Conservation (phyloP, 441 rosid genomes). For the Capsella rubella region DNA sequence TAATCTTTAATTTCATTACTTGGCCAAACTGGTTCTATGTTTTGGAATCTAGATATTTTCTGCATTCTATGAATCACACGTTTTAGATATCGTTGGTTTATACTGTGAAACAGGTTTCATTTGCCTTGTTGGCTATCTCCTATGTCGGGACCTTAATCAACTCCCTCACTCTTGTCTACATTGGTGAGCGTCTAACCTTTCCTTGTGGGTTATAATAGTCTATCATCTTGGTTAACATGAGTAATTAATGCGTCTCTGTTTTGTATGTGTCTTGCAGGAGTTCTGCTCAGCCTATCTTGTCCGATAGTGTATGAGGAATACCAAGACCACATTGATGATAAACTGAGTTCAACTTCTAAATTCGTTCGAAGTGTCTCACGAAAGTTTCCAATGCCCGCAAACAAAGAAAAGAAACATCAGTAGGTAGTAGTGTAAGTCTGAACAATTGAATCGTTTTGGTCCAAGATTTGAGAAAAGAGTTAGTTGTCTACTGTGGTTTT, state of each 20-base stretch:
- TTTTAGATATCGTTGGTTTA: neutral
- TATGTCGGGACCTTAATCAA: conserved; percentile 71
- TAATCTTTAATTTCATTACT: neutral
- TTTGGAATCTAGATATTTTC: neutral
- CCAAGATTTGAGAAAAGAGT: conserved; percentile 21
- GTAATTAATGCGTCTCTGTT: conserved; percentile 15
- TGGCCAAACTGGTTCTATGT: neutral
- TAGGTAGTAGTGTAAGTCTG: conserved; percentile 53
- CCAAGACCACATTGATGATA: conserved; percentile 74
- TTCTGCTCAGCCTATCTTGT: conserved; percentile 71
- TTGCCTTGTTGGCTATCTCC: conserved; percentile 63
- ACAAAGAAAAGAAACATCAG: conserved; percentile 75
- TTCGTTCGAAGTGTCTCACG: conserved; percentile 57
- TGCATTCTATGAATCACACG: neutral
- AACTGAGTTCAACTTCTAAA: conserved; percentile 54
- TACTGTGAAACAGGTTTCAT: conserved; percentile 57
- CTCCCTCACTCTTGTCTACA: conserved; percentile 75
- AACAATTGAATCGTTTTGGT: neutral
- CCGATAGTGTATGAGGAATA: conserved; percentile 77
- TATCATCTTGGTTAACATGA: conserved; percentile 14
- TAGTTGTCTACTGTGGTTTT: conserved; percentile 6
- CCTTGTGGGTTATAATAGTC: neutral
- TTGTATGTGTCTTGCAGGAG: conserved; percentile 47
- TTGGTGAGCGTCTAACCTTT: conserved; percentile 58
- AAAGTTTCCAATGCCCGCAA: conserved; percentile 61